phyloP scores from a whole-genome alignment of 2,329 filamentous ascomycete species.

The Purpureocillium lavendulum region DNA sequence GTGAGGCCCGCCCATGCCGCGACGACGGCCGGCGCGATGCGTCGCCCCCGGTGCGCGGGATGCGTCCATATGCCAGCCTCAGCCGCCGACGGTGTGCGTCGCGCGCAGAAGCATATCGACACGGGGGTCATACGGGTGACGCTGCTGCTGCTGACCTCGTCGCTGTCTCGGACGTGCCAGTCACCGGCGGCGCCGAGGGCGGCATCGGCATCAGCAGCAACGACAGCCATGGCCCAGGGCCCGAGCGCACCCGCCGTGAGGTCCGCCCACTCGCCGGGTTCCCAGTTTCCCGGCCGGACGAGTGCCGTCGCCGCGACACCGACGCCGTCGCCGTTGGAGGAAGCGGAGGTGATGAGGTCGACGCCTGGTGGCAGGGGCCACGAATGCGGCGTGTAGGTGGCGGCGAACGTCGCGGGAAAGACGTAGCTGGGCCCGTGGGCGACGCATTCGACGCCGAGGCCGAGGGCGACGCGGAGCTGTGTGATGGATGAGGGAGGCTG shows the following conservation, averaged over 20 bases:
- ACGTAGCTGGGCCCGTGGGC: neutral
- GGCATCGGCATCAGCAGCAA: neutral
- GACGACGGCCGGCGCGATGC: neutral
- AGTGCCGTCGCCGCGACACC: neutral
- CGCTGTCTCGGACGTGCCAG: too few relatives aligned
- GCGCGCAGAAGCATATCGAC: neutral
- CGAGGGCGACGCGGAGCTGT: neutral
- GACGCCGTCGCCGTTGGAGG: too few relatives aligned
- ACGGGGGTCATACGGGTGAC: neutral
- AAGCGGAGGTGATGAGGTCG: too few relatives aligned
- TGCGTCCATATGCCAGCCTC: neutral
- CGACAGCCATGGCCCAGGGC: neutral
- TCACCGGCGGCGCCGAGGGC: too few relatives aligned
- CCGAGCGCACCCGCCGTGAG: neutral
- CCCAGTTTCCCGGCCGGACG: neutral
- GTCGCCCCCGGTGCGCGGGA: neutral
- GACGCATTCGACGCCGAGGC: neutral
- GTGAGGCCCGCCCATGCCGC: too few relatives aligned
- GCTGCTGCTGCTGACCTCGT: too few relatives aligned
- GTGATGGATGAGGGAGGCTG: neutral
- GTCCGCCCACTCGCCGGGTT: neutral
- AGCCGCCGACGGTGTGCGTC: neutral
- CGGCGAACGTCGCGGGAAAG: too few relatives aligned
- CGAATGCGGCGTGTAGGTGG: too few relatives aligned
- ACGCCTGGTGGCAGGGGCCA: too few relatives aligned